Base-by-base conservation (phyloP, 106 monocot species). In the Cymbidium sinense region DNA sequence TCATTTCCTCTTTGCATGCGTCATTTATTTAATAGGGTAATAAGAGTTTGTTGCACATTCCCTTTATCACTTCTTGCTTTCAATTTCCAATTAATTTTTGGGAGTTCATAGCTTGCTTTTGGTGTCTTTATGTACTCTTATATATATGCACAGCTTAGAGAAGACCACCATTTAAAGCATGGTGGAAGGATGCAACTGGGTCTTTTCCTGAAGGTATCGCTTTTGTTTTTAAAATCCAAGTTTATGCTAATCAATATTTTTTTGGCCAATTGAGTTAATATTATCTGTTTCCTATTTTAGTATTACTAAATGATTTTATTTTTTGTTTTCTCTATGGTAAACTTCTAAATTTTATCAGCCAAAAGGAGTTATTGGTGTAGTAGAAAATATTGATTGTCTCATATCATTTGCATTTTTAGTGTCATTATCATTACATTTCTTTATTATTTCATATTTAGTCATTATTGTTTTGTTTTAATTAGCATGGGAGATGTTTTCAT, bases 1-100 rank as follows among this genome's bases (percentile, higher is more conserved):
- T 94, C 94, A 47, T 99, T 94, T 77, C 98, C 98, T 70, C 91
- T 94, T 82, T 99, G 98, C 55, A 99, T 99, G 98, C 91, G 87
- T 34, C 94, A 99, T 81, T 86, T 99, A 69, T 92, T 99, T 84
- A 85, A 87, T 29, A 99, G 90, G 88, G 98, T 94, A 76, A 82
- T 54, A 39, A 27, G 37, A 67, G 29, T 73, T 35, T 50, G 29
- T 70, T 61, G 31, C 74, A 28, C 10, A 2, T 29, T 15, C 15
- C 12, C 19, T 79, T 7, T 37, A 7, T 27, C 41, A 44, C 44
- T 0, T 44, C 47, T 74, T n/a, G 7, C 35, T 17, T 44, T 74
- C 12, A 18, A 1, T 74, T 74, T 47, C 21, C 23, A 7, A 43
- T 20, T 72, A 7, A n/a, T 37, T 72, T 72, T 39, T 21, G 27